Evolutionary conservation across 2,329 filamentous ascomycete species (phyloP), one percentile per base, ranked within the genome.

Genomic region (Fusarium odoratissimum): DNA sequence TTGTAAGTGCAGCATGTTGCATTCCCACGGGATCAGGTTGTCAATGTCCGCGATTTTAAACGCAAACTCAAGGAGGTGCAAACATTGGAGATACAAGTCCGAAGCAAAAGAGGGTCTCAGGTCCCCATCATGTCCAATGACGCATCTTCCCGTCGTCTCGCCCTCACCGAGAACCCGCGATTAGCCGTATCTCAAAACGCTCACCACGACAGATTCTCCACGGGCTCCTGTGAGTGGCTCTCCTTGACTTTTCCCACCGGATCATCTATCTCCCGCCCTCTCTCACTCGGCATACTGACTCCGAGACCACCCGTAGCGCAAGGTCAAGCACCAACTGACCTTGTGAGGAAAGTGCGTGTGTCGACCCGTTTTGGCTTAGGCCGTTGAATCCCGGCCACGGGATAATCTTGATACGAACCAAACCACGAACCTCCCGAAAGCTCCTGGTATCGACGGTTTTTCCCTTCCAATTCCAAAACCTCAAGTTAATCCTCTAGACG

Each of bases 321-420:
- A 72, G 59, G 52, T 69, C 57, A 67, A 67, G 66, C 31, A 40
- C 59, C 62, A 66, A 67, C 61, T 67, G 57, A 71, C 42, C 49
- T 56, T 56, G 55, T 37, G 42, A 49, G 60, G 41, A 71, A 67
- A 61, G 62, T 59, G 62, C 60, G 69, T 60, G 67, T 25, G 49
- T 74, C 56, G 46, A 60, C 68, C 75, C 60, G 30, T 75, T 77
- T 67, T 51, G 76, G 75, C 30, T 71, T 77, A 77, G 71, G 61
- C 67, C 71, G 59, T 68, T 65, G 60, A 25, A 74, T 72, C 71
- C 71, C 68, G 72, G 72, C 68, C 76, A 77, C 76, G 76, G 76
- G 76, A 78, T 74, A 78, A 78, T 78, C 75, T 78, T 77, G 75
- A 74, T 77, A 77, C 76, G 76, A 37, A 35, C 31, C 31, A 76